Percentiles rank a stretch among this genome's conserved stretches.
phyloP scores from a whole-genome alignment of 2,329 filamentous ascomycete species.

The Fusarium tupiense region DNA sequence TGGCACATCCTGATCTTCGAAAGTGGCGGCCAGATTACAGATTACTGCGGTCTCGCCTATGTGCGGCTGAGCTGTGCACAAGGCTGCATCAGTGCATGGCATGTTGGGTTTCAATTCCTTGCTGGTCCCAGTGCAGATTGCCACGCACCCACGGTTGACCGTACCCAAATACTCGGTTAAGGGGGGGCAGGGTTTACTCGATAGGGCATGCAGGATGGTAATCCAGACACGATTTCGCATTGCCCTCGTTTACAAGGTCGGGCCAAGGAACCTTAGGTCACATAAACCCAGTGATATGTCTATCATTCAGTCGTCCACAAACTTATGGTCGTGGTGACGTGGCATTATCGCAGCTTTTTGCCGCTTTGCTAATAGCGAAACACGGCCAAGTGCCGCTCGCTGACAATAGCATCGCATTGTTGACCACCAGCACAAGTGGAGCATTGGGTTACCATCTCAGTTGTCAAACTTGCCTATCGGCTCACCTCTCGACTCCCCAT shows the following conservation, averaged over 20 bases:
- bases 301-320: constrained; percentile 3
- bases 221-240: constrained; percentile 39
- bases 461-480: constrained; percentile 6
- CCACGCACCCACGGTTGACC: constrained; percentile 28
- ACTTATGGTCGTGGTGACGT: constrained; percentile 35
- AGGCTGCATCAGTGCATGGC: constrained; percentile 16
- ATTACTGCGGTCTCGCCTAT: constrained; percentile 17
- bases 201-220: constrained; percentile 40
- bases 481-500: constrained; percentile 3
- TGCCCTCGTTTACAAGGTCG: constrained; percentile 24
- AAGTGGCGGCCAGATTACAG: constrained; percentile 26
- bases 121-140: constrained; percentile 28
- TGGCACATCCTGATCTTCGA: constrained; percentile 29
- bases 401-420: constrained; percentile 19
- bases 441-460: not conserved
- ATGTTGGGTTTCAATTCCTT: constrained; percentile 29
- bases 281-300: constrained; percentile 10
- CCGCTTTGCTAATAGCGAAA: constrained; percentile 28
- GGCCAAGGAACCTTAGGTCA: constrained; percentile 14
- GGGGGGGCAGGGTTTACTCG: constrained; percentile 33
- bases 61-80: constrained; percentile 27
- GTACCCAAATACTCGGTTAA: constrained; percentile 42
- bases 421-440: constrained; percentile 9
- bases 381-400: constrained; percentile 26
- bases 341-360: constrained; percentile 26